Conservation (phyloP, 129 eudicot genomes). For the Deinandra increscens region DNA sequence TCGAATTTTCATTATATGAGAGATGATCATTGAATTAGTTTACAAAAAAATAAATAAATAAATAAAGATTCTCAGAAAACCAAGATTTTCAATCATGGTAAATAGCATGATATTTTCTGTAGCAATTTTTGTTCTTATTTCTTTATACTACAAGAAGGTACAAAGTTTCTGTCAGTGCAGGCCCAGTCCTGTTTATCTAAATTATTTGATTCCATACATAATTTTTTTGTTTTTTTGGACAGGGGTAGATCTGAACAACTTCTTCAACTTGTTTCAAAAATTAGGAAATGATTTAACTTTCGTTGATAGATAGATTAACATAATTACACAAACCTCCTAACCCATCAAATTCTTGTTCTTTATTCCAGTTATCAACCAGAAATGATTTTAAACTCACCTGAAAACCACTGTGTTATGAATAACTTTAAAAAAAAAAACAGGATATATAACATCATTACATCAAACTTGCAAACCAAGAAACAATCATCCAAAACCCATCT, state of each 20-base stretch:
- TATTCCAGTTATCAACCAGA: not conserved
- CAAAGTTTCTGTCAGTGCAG: slow-evolving; percentile 2
- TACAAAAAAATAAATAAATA: no score
- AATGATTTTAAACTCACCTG: not conserved
- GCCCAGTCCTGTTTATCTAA: not conserved
- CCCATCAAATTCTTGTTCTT: slow-evolving; percentile 9
- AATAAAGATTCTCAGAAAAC: slow-evolving; percentile 1
- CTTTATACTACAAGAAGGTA: not conserved
- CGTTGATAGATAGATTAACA: slow-evolving; percentile 21
- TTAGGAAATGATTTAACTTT: slow-evolving; percentile 15
- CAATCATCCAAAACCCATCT: slow-evolving; percentile 2
- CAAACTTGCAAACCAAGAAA: slow-evolving; percentile 7
- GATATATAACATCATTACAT: not conserved
- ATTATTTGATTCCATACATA: slow-evolving; percentile 10
- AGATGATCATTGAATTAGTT: not conserved
- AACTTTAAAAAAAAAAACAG: not conserved
- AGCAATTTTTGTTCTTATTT: not conserved
- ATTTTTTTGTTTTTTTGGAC: not conserved
- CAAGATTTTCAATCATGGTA: not conserved
- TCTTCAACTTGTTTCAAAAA: slow-evolving; percentile 16
- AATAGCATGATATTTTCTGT: not conserved
- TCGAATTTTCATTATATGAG: not conserved
- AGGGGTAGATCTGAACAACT: slow-evolving; percentile 15
- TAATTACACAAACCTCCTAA: slow-evolving; percentile 23
- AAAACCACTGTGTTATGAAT: not conserved